Evolutionary conservation across 1,284 basidiomycete species (phyloP).

Genomic region (Sanghuangporus baumii): DNA sequence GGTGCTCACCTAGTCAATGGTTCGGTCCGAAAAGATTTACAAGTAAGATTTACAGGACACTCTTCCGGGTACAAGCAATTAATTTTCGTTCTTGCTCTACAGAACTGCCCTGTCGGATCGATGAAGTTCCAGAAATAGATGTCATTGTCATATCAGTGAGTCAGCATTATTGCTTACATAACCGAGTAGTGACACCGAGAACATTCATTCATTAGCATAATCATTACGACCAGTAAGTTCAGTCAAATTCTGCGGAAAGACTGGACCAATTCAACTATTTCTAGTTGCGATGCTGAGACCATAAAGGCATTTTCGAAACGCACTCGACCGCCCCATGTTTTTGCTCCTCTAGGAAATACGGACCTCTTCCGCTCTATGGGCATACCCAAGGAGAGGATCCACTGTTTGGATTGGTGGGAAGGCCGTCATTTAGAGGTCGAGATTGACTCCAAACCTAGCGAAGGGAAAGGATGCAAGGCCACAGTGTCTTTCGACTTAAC

Average conservation of each 20-base stretch:
- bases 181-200: not conserved
- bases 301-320: constrained; percentile 36
- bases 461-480: not conserved
- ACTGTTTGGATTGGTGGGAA: constrained; percentile 73
- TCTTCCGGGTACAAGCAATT: not conserved
- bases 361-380: constrained; percentile 39
- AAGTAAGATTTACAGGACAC: constrained; percentile 29
- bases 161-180: constrained; percentile 1
- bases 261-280: not conserved
- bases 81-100: constrained; percentile 5
- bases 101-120: constrained; percentile 52
- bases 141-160: constrained; percentile 54
- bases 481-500: constrained; percentile 28
- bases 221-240: constrained; percentile 62
- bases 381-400: constrained; percentile 37
- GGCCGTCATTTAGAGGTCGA: constrained; percentile 34
- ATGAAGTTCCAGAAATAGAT: constrained; percentile 61
- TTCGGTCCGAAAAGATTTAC: constrained; percentile 56
- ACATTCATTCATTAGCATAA: constrained; percentile 41
- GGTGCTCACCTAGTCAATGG: constrained; percentile 52
- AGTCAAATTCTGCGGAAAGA: not conserved
- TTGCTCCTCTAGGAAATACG: constrained; percentile 59
- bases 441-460: constrained; percentile 5
- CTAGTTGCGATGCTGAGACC: constrained; percentile 52
- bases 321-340: constrained; percentile 44